Evolutionary conservation across 2,329 filamentous ascomycete species (phyloP), one percentile per base, ranked within the genome.

Genomic region (Thielaviopsis ethacetica): DNA sequence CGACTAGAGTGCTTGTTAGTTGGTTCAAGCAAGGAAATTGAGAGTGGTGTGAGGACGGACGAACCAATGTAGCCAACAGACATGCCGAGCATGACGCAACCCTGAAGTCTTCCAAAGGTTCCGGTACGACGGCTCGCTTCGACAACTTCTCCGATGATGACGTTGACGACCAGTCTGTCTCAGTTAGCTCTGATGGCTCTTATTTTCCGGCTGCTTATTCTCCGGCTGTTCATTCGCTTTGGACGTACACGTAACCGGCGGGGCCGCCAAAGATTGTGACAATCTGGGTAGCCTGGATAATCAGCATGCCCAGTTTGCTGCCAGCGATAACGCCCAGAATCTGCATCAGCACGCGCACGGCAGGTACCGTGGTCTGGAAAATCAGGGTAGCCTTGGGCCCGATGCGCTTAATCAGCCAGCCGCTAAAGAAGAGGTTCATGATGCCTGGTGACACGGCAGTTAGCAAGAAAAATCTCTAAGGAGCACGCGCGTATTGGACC

Each of bases 221-320:
- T n/a, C n/a, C 13, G 38, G 17, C 0, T 7, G 0, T 6, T n/a
- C n/a, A n/a, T n/a, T 30, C 21, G 6, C 21, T 12, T 17, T 41
- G 9, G n/a, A 34, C 71, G 62, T 59, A 74, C 70, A 87, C 76
- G 65, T 86, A 88, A 0, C 85, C 85, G 0, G 79, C 78, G 0
- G 84, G 84, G 0, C 85, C 85, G 0, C 85, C 85, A 2, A 88
- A 63, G 17, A 87, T 72, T 0, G 82, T 86, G 58, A 88, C 83
- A 17, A 83, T 69, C 69, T 88, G 85, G 0, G 80, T 84, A 26
- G 70, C 69, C 67, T 88, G 85, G 30, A 88, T 79, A 27, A 87
- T 82, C 15, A 81, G 69, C 64, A 88, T 85, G n/a, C 85, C 85
- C 0, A 71, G 63, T 1, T 71, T 71, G n/a, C 79, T 79, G 1